Percentiles rank a stretch among this genome's conserved stretches.
Conservation (phyloP, 768 basidiomycete genomes). For the Lactifluus subvellereus region DNA sequence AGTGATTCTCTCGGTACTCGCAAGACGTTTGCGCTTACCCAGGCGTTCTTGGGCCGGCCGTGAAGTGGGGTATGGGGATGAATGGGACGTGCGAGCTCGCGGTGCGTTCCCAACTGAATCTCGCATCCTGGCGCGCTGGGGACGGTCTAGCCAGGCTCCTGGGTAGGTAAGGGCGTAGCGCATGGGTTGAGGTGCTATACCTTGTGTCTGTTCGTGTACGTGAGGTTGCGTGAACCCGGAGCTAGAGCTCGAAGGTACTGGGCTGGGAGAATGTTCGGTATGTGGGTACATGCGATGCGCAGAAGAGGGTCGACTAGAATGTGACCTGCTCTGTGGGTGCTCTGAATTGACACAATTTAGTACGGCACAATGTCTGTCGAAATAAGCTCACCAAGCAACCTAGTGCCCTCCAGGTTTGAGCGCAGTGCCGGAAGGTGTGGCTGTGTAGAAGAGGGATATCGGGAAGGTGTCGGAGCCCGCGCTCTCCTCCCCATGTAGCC, state of each 20-base stretch:
- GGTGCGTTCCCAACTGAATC: not conserved
- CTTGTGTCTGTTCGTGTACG: conserved; percentile 10
- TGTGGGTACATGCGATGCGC: not conserved
- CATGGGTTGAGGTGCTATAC: conserved; percentile 22
- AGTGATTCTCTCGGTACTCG: conserved; percentile 6
- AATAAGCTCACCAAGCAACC: conserved; percentile 3
- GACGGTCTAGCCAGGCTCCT: conserved; percentile 20
- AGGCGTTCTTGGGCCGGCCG: conserved; percentile 1
- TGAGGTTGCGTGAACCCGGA: conserved; percentile 1
- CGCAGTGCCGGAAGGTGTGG: not conserved
- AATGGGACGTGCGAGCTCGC: not conserved
- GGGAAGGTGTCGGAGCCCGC: conserved; percentile 10
- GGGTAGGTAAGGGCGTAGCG: conserved; percentile 20
- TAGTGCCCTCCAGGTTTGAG: not conserved
- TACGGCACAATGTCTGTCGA: not conserved
- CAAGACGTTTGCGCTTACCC: conserved; percentile 17
- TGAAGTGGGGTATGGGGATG: not conserved
- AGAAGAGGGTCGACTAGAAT: not conserved
- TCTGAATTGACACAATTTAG: not conserved
- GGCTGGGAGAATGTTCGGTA: conserved; percentile 4
- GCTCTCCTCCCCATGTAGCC: conserved; percentile 6
- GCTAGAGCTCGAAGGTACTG: conserved; percentile 10
- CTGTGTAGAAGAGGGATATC: not conserved
- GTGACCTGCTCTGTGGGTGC: not conserved
- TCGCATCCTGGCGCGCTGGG: conserved; percentile 5